Evolutionary conservation across 208 protist genomes (phyloP), one percentile per base, ranked within the genome.

Genomic region (Trypanosoma conorhini): DNA sequence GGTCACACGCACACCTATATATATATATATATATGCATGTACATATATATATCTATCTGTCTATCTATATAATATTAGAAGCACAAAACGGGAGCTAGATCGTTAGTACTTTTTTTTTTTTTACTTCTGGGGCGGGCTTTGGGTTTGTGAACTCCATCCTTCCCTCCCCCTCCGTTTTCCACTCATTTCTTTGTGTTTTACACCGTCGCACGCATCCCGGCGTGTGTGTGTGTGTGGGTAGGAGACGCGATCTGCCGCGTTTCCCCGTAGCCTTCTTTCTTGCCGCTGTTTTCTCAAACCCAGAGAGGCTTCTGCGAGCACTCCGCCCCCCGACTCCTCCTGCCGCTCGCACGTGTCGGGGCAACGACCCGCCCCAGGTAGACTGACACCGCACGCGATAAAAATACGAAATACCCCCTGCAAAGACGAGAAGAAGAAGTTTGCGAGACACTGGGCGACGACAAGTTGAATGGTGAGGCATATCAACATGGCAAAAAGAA

Each of bases 41-140:
- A n/a, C 33, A 38, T 38, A 38, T 38, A 38, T 7, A 38, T 38
- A 38, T 7, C 2, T 38, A 38, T 7, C 2, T 38, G 15, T 10
- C n/a, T n/a, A n/a, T n/a, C n/a, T n/a, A 52, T 52, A 52, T 52
- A 52, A 52, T 52, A 5, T 54, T 54, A 54, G 50, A 54, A 54
- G 50, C 50, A 54, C 50, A 9, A 19, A 54, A 12, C 52, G 21
- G 42, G 31, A 35, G 33, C 35, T 65, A 72, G 57, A 72, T 65
- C 58, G 54, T 60, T 72, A 72, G 67, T 54, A 1, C 26, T 54
- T 28, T 24, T 35, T 60, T 15, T 35, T 35, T 38, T 3, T 19
- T 60, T 60, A 7, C 19, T 60, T 60, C 10, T 38, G 5, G 42
- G 42, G 42, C 1, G 42, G 42, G 42, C 52, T 60, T 61, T 60